phyloP scores from a whole-genome alignment of 1,139 yeast genomes.

The Hyphopichia wangnamkhiaoensis region DNA sequence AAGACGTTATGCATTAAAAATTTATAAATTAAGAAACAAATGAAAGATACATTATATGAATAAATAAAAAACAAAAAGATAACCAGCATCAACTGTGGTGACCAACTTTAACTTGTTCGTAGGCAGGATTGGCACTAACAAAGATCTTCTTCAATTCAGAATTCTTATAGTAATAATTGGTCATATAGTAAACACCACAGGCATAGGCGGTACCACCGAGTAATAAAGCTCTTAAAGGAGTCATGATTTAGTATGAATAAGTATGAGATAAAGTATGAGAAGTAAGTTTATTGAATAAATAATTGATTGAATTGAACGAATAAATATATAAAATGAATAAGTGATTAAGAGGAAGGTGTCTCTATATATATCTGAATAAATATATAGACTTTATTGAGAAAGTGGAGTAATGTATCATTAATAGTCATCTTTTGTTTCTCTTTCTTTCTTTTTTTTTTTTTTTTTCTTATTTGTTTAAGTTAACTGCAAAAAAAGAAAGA shows the following conservation, averaged over 20 bases:
- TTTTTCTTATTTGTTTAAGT: neutral
- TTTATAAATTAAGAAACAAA: neutral
- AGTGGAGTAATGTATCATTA: too few relatives aligned
- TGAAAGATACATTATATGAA: conserved; percentile 1
- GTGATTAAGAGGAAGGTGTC: neutral
- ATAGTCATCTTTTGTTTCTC: too few relatives aligned
- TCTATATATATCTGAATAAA: too few relatives aligned
- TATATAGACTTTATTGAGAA: too few relatives aligned
- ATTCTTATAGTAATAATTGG: conserved; percentile 31
- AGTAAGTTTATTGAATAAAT: conserved; percentile 1
- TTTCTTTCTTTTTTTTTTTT: too few relatives aligned
- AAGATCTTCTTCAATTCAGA: conserved; percentile 33
- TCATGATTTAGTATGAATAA: too few relatives aligned
- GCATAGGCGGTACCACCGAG: conserved; percentile 40
- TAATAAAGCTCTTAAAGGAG: conserved; percentile 32
- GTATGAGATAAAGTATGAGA: conserved; percentile 2
- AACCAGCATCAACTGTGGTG: too few relatives aligned
- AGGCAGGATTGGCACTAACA: conserved; percentile 30
- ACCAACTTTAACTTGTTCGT: conserved; percentile 27
- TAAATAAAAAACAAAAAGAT: too few relatives aligned
- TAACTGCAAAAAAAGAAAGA: conserved; percentile 3
- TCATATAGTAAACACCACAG: conserved; percentile 37
- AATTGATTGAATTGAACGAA: neutral
- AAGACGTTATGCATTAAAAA: too few relatives aligned
- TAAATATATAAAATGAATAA: neutral